Evolutionary conservation across 352 stramenopile genomes (phyloP), one percentile per base, ranked within the genome.

Genomic region (Globisporangium iwayamae): DNA sequence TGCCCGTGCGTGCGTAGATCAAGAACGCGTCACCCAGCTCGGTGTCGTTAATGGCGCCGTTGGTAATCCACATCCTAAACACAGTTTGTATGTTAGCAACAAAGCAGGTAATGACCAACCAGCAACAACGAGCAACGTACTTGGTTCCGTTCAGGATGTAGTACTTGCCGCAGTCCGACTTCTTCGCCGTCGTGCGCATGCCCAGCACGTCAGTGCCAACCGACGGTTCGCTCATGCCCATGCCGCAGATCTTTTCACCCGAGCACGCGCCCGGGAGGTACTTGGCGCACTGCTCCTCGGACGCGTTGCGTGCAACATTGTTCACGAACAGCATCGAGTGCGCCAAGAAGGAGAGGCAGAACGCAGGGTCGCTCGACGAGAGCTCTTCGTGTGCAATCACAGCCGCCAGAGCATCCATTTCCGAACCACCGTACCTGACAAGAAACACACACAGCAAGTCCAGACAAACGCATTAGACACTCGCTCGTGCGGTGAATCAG

Each of bases 51-150:
- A 99, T 63, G n/a, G 96, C 97, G 22, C 97, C 98, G 74, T 99
- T 99, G 7, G 98, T 99, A 77, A 99, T 99, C 97, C 97, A 99
- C 97, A 99, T 99, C 67, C 83, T 92, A 30, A 25, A 30, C 60
- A 16, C 60, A 46, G 47, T 58, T 16, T 51, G 1, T 43, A 48
- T 20, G 7, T 60, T 11, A 64, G 8, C 45, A 43, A 43, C 22
- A 8, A 36, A 36, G 32, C 32, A 36, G 32, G 10, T 3, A 57
- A 38, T 13, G 25, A 43, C 6, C 28, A 54, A 28, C 39, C 0
- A 10, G 59, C 18, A 43, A 16, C 20, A 32, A 36, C 32, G 32
- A 36, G 32, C 32, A 9, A 51, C 81, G 36, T 77, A 92, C 83
- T 94, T 94, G 58, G 84, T 87, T 60, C 86, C 86, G 67, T 93